Percentiles rank a stretch among this genome's conserved stretches.
Conservation (phyloP, 2,329 filamentous ascomycete genomes). For the Monosporascus sp. region DNA sequence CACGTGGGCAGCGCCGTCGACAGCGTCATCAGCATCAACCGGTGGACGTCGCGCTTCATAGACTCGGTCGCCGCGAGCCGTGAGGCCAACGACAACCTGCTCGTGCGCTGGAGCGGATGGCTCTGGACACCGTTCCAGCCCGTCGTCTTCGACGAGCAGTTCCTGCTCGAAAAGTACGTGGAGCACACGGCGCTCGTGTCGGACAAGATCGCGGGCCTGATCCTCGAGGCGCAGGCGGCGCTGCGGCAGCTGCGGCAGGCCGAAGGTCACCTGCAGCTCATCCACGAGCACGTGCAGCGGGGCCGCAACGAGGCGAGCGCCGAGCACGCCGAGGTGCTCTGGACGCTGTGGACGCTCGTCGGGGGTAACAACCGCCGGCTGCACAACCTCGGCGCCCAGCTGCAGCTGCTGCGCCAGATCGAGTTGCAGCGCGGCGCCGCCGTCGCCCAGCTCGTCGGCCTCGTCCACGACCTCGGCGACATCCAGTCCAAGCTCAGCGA, state of each 20-base stretch:
- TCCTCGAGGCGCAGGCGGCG: slow-evolving; percentile 65
- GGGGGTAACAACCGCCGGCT: slow-evolving; percentile 62
- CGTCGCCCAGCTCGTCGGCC: slow-evolving; percentile 61
- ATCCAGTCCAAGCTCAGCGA: slow-evolving; percentile 69
- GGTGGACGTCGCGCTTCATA: slow-evolving; percentile 67
- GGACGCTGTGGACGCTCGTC: slow-evolving; percentile 67
- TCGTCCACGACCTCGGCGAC: slow-evolving; percentile 67
- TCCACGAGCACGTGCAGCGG: slow-evolving; percentile 62
- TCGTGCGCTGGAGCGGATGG: slow-evolving; percentile 38
- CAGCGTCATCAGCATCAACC: slow-evolving; percentile 67
- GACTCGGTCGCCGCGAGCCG: slow-evolving; percentile 48
- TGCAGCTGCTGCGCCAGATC: slow-evolving; percentile 62
- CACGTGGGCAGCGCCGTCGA: slow-evolving; percentile 71
- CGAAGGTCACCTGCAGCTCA: slow-evolving; percentile 63
- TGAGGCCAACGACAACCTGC: slow-evolving; percentile 21
- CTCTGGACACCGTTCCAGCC: slow-evolving; percentile 59
- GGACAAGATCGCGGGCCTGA: slow-evolving; percentile 62
- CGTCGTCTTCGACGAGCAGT: slow-evolving; percentile 51
- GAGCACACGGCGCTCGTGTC: slow-evolving; percentile 66
- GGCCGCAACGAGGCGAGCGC: slow-evolving; percentile 55
- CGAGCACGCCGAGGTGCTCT: slow-evolving; percentile 61
- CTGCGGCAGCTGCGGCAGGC: slow-evolving; percentile 60
- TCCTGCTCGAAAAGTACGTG: slow-evolving; percentile 69
- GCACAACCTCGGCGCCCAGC: slow-evolving; percentile 56
- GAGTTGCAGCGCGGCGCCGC: slow-evolving; percentile 60